These are phyloP conservation scores for Aspergillus uvarum DNA, from an alignment of 2,329 filamentous ascomycete genomes.

Conservation along the genomic window DNA sequence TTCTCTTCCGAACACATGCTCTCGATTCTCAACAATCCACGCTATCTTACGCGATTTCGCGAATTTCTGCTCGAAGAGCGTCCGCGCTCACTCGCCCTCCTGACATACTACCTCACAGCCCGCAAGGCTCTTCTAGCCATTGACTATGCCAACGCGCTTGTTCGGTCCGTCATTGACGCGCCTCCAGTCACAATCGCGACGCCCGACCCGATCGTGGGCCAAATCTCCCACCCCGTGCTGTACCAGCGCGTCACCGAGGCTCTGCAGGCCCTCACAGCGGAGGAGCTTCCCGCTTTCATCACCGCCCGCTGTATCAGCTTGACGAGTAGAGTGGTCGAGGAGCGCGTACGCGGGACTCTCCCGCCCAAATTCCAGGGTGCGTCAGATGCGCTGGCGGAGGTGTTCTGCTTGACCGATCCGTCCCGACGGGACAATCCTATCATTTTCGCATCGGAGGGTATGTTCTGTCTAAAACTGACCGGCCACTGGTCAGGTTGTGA, in stretches of 20 bases:
- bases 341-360: conserved; percentile 66
- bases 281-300: conserved; percentile 71
- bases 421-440: conserved; percentile 72
- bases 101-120: conserved; percentile 71
- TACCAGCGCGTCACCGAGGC: conserved; percentile 64
- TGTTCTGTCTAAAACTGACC: conserved; percentile 5
- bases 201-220: conserved; percentile 48
- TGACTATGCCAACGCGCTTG: conserved; percentile 68
- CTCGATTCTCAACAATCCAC: conserved; percentile 64
- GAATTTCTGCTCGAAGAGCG: conserved; percentile 62
- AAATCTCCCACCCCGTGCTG: conserved; percentile 59
- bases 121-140: conserved; percentile 70
- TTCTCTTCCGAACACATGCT: conserved; percentile 66
- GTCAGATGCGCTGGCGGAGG: conserved; percentile 73
- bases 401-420: conserved; percentile 75
- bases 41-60: conserved; percentile 64
- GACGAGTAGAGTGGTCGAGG: conserved; percentile 67
- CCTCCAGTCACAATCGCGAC: conserved; percentile 58
- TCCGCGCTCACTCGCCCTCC: conserved; percentile 62
- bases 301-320: conserved; percentile 67
- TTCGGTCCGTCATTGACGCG: conserved; percentile 54
- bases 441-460: conserved; percentile 73
- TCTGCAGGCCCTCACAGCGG: conserved; percentile 62
- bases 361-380: conserved; percentile 64
- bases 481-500: too few relatives aligned